phyloP scores from a whole-genome alignment of 2,329 filamentous ascomycete genomes.

The Colletotrichum ledebouriae region DNA sequence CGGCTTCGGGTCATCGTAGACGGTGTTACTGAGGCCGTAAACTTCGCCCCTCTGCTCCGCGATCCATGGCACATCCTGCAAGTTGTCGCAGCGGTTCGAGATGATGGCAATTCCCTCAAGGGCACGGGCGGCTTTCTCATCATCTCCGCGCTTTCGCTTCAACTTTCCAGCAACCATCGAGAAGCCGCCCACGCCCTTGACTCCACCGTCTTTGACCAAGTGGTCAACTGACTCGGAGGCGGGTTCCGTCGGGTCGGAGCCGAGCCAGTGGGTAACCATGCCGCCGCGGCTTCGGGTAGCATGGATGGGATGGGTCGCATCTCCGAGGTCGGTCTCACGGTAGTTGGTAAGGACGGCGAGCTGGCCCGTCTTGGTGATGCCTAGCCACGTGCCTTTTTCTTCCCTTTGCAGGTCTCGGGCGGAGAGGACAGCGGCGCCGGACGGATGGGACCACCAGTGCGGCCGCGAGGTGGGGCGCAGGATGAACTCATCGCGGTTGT shows the following conservation, averaged over 20 bases:
- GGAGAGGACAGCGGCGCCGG: constrained; percentile 65
- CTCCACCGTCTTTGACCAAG: constrained; percentile 65
- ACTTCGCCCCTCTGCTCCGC: constrained; percentile 64
- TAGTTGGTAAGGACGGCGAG: constrained; percentile 78
- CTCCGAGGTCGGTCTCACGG: constrained; percentile 65
- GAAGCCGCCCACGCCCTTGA: constrained; percentile 75
- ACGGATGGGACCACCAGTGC: constrained; percentile 71
- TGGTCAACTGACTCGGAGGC: constrained; percentile 64
- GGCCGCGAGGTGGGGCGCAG: constrained; percentile 73
- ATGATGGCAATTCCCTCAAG: constrained; percentile 70
- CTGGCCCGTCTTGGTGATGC: constrained; percentile 70
- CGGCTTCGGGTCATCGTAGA: constrained; percentile 63
- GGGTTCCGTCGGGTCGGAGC: constrained; percentile 60
- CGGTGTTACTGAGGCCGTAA: constrained; percentile 74
- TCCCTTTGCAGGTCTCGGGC: constrained; percentile 72
- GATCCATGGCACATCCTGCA: constrained; percentile 70
- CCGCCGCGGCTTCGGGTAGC: constrained; percentile 71
- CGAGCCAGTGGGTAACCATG: constrained; percentile 75
- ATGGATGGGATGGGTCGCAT: constrained; percentile 65
- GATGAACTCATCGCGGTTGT: constrained; percentile 84
- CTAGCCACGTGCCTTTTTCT: constrained; percentile 76
- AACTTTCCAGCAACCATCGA: constrained; percentile 76
- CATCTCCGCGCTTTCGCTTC: constrained; percentile 48
- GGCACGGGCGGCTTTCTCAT: constrained; percentile 29
- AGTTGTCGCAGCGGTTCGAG: constrained; percentile 69